Evolutionary conservation across 2,329 filamentous ascomycete genomes (phyloP), one percentile per base, ranked within the genome.

Genomic region (Periglandula ipomoeae): DNA sequence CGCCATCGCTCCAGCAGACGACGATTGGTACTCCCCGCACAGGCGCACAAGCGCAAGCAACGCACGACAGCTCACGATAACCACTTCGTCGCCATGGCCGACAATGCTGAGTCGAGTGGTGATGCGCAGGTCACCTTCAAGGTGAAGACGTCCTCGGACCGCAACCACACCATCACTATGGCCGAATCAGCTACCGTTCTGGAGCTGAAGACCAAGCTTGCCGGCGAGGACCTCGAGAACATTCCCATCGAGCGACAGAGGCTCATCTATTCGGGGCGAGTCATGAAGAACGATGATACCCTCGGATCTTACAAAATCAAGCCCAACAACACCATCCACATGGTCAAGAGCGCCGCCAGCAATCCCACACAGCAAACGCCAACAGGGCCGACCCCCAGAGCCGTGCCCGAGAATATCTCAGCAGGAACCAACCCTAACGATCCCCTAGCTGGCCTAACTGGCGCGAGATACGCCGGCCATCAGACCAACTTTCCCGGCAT

Each of bases 281-380:
- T 98, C 52, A 82, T 98, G 72, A 98, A 97, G 74, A 93, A 98
- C 65, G 82, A 85, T 51, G 91, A 98, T 59, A 84, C 86, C 0
- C 72, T 98, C 39, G 81, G 77, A 55, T 81, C 81, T 49, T 94
- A 94, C 73, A 97, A 96, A 75, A 90, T 98, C 68, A 96, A 96
- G 75, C 78, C 88, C 55, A 89, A 90, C 55, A 93, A 97, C 68
- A 97, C 91, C 17, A 82, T 98, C 58, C 93, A 98, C 67, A 79
- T 98, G 60, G 93, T 98, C 60, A 96, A 95, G 75, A 94, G 89
- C 64, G 91, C 93, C 40, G 87, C 87, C 52, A 96, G 90, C 76
- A 95, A 94, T 61, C 73, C 76, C 39, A 58, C 74, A 41, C 68
- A 70, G 44, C 63, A 68, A 1, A 60, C 71, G 6, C 61, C 71